Percentiles rank a stretch among this genome's conserved stretches.
These are phyloP conservation scores for Aureobasidium namibiae DNA, from an alignment of 2,329 filamentous ascomycete genomes.

Conservation along the genomic window DNA sequence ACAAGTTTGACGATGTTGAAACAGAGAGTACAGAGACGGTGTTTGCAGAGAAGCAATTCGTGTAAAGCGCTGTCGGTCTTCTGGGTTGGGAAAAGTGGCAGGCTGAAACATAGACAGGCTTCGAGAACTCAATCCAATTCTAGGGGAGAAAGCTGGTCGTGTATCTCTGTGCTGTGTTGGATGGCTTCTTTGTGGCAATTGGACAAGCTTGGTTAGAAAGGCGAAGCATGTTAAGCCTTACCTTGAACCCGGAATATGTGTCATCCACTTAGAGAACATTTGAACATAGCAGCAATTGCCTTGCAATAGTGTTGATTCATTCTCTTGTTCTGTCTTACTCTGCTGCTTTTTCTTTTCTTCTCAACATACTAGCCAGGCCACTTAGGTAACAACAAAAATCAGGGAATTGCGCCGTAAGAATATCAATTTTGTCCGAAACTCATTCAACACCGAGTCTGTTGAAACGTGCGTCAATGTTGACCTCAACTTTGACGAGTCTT, in stretches of 20 bases:
- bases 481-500: neutral
- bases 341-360: neutral
- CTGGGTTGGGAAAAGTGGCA: neutral
- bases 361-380: neutral
- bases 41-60: neutral
- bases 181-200: neutral
- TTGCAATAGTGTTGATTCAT: neutral
- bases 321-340: neutral
- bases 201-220: neutral
- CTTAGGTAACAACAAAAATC: neutral
- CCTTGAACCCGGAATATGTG: neutral
- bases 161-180: neutral
- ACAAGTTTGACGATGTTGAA: neutral
- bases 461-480: neutral
- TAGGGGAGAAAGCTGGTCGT: too few species aligned
- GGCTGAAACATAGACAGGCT: too few species aligned
- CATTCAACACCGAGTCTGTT: neutral
- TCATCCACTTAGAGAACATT: neutral
- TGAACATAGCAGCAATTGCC: neutral
- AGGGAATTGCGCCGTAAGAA: neutral
- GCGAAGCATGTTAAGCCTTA: neutral
- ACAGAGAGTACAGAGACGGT: neutral
- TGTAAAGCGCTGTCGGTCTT: neutral
- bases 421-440: neutral
- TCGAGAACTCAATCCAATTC: too few species aligned